phyloP scores from a whole-genome alignment of 495 filamentous ascomycete genomes.

The Neurospora sp. region DNA sequence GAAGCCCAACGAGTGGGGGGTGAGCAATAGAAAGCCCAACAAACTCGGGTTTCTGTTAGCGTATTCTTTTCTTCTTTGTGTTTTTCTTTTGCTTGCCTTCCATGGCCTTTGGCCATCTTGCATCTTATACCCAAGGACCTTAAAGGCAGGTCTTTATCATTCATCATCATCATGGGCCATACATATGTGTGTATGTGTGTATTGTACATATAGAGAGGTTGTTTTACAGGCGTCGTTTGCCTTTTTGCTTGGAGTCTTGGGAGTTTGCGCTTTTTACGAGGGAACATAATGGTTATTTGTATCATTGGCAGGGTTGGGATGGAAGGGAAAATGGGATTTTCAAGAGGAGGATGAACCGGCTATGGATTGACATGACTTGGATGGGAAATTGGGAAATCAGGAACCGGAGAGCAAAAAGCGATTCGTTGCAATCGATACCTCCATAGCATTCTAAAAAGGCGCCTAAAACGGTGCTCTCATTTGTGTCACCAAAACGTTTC shows the following conservation, averaged over 20 bases:
- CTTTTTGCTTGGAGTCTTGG: neutral
- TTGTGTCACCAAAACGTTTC: neutral
- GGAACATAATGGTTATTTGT: neutral
- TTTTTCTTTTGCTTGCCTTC: neutral
- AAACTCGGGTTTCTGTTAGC: neutral
- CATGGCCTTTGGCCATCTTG: neutral
- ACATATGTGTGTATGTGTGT: neutral
- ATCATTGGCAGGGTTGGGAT: neutral
- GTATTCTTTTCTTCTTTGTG: neutral
- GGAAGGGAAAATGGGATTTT: neutral
- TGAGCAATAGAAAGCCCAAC: neutral
- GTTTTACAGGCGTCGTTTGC: neutral
- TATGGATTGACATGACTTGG: neutral
- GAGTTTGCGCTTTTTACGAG: neutral
- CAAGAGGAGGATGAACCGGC: neutral
- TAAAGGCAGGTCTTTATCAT: neutral
- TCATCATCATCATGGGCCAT: neutral
- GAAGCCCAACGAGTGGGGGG: neutral
- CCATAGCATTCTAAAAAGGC: neutral
- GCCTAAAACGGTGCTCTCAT: neutral
- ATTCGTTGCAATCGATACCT: neutral
- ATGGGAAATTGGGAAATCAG: neutral
- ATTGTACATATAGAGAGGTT: neutral
- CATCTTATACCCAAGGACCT: neutral
- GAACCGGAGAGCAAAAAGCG: neutral